These are phyloP conservation scores for Cyclostephanos invisitatus DNA, from an alignment of 108 stramenopile genomes.

Conservation along the genomic window DNA sequence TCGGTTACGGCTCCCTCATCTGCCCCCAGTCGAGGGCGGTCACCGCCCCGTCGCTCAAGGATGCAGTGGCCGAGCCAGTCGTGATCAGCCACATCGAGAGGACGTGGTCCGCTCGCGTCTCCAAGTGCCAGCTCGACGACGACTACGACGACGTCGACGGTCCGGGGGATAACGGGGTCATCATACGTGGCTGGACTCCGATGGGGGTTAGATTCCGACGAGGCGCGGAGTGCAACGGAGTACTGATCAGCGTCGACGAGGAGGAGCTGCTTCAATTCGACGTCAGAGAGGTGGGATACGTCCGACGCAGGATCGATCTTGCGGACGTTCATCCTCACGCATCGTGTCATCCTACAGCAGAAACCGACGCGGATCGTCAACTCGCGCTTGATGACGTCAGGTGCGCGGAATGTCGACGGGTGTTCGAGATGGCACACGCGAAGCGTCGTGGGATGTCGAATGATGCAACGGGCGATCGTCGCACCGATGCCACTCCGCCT, in stretches of 20 bases:
- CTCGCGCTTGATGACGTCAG: slow-evolving; percentile 10
- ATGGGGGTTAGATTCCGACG: slow-evolving; percentile 60
- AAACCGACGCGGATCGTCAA: background rate
- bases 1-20: slow-evolving; percentile 77
- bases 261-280: slow-evolving; percentile 59
- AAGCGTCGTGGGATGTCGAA: slow-evolving; percentile 7
- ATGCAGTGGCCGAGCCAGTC: slow-evolving; percentile 50
- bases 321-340: slow-evolving; percentile 39
- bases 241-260: slow-evolving; percentile 57
- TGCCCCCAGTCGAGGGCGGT: slow-evolving; percentile 60
- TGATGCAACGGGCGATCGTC: background rate
- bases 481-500: background rate
- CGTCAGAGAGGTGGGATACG: slow-evolving; percentile 64
- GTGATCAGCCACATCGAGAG: slow-evolving; percentile 53
- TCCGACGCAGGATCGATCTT: slow-evolving; percentile 50
- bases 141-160: background rate
- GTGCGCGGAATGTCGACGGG: slow-evolving; percentile 28
- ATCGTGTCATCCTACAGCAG: slow-evolving; percentile 14
- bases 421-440: slow-evolving; percentile 29
- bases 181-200: slow-evolving; percentile 46
- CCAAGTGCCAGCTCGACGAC: background rate
- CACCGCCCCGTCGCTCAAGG: slow-evolving; percentile 57
- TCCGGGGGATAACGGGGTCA: background rate
- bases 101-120: slow-evolving; percentile 58
- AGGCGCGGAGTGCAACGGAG: slow-evolving; percentile 58